A percentile compares a stretch with the other conserved stretches of the same genome.
Conservation (phyloP, 1,139 yeast species). For the Kodamaea anthophila region DNA sequence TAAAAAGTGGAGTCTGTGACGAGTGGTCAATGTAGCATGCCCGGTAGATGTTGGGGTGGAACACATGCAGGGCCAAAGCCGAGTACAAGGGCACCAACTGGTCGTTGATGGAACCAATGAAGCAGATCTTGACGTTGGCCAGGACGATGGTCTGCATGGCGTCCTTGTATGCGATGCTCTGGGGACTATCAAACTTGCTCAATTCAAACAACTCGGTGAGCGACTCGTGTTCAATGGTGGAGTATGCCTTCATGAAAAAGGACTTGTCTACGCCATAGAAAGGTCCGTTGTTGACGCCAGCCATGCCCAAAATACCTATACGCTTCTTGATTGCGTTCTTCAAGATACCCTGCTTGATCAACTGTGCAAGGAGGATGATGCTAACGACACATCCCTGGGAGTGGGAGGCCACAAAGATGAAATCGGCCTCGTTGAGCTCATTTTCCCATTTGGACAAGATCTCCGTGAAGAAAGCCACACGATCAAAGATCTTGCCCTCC, state of each 20-base stretch:
- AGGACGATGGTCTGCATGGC: slow-evolving; percentile 59
- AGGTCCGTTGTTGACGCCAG: slow-evolving; percentile 92
- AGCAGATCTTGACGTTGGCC: slow-evolving; percentile 69
- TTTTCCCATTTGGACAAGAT: slow-evolving; percentile 65
- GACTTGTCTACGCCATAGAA: slow-evolving; percentile 84
- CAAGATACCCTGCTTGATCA: slow-evolving; percentile 66
- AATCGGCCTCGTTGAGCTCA: slow-evolving; percentile 72
- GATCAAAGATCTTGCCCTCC: slow-evolving; percentile 82
- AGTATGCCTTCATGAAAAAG: slow-evolving; percentile 77
- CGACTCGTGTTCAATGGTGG: slow-evolving; percentile 85
- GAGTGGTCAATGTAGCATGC: slow-evolving; percentile 81
- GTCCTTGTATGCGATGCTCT: slow-evolving; percentile 64
- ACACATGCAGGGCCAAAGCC: slow-evolving; percentile 72
- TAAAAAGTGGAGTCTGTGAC: slow-evolving; percentile 41
- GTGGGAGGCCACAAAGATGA: slow-evolving; percentile 84
- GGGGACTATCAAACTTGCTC: slow-evolving; percentile 67
- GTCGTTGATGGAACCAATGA: slow-evolving; percentile 85
- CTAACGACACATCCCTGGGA: slow-evolving; percentile 96
- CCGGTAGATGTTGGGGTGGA: slow-evolving; percentile 84
- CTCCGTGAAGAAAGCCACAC: slow-evolving; percentile 76
- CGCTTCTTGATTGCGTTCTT: slow-evolving; percentile 41
- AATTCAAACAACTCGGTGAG: slow-evolving; percentile 81
- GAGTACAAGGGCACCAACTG: slow-evolving; percentile 91
- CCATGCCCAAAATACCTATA: slow-evolving; percentile 84
- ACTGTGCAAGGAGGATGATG: slow-evolving; percentile 63